Conservation (phyloP, 2,329 filamentous ascomycete species). For the Endoconidiophora laricicola region DNA sequence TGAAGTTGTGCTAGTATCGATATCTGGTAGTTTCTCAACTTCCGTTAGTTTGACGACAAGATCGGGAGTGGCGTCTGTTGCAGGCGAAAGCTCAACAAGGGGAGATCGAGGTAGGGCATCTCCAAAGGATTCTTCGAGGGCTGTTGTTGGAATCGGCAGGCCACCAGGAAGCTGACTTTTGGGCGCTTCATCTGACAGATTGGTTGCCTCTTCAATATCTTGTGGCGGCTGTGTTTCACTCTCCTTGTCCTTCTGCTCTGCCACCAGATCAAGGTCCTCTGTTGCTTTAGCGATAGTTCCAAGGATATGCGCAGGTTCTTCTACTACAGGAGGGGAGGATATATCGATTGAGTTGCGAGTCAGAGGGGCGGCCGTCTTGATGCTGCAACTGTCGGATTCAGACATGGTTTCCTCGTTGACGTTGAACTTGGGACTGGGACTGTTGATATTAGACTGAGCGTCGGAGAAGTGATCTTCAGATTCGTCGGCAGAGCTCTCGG, state of each 20-base stretch:
- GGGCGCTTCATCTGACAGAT: not conserved
- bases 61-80: conserved; percentile 37
- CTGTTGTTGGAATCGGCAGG: conserved; percentile 30
- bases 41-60: conserved; percentile 31
- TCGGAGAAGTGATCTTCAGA: conserved; percentile 57
- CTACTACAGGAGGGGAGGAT: not conserved
- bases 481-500: conserved; percentile 22
- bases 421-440: conserved; percentile 29
- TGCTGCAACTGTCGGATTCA: not conserved
- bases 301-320: conserved; percentile 8
- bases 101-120: conserved; percentile 27
- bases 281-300: not conserved
- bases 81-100: conserved; percentile 29
- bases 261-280: too few species aligned
- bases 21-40: conserved; percentile 18
- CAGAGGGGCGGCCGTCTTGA: conserved; percentile 29
- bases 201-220: not conserved
- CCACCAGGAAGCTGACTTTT: conserved; percentile 1
- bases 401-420: conserved; percentile 24
- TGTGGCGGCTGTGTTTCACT: not conserved
- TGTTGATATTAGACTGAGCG: conserved; percentile 37
- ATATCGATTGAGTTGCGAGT: too few species aligned
- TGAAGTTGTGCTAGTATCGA: not conserved
- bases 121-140: conserved; percentile 36
- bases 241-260: not conserved